Evolutionary conservation across 108 stramenopile genomes (phyloP).

Genomic region (Skeletonema marinoi): DNA sequence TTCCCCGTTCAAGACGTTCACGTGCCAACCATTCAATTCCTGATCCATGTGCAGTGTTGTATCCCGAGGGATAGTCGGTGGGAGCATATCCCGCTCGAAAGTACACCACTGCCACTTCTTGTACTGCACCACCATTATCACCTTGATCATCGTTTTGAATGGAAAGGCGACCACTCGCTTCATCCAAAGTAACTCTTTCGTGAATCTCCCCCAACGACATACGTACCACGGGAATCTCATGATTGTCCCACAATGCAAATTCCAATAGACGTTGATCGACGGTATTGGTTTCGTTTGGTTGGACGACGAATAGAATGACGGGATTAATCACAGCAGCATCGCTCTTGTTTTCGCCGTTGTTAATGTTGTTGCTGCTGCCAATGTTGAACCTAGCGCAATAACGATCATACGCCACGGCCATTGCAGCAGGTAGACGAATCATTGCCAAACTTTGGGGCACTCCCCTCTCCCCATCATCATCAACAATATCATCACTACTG

Average conservation of each 20-base stretch:
- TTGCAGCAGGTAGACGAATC: slow-evolving; percentile 69
- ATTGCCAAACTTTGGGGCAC: slow-evolving; percentile 87
- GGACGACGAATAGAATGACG: slow-evolving; percentile 91
- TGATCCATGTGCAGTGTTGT: slow-evolving; percentile 38
- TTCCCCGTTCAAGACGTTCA: slow-evolving; percentile 72
- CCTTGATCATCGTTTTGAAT: slow-evolving; percentile 15
- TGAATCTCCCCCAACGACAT: slow-evolving; percentile 65
- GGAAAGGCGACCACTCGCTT: slow-evolving; percentile 53
- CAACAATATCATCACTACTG: not conserved
- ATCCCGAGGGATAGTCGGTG: slow-evolving; percentile 86
- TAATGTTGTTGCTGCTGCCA: not conserved
- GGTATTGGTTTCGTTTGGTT: slow-evolving; percentile 94
- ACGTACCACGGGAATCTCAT: slow-evolving; percentile 82
- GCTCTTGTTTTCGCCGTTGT: not conserved
- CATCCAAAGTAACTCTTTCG: slow-evolving; percentile 41
- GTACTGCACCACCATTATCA: slow-evolving; percentile 14
- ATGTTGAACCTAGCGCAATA: slow-evolving; percentile 52
- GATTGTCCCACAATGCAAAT: slow-evolving; percentile 80
- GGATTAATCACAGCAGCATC: slow-evolving; percentile 4
- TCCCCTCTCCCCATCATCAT: slow-evolving; percentile 35
- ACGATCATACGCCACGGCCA: slow-evolving; percentile 72
- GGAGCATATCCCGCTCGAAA: slow-evolving; percentile 97
- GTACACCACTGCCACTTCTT: slow-evolving; percentile 88
- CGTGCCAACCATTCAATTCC: slow-evolving; percentile 92
- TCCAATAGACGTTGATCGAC: slow-evolving; percentile 96